Evolutionary conservation across 2,329 filamentous ascomycete genomes (phyloP).

Genomic region (Fusarium torreyae): DNA sequence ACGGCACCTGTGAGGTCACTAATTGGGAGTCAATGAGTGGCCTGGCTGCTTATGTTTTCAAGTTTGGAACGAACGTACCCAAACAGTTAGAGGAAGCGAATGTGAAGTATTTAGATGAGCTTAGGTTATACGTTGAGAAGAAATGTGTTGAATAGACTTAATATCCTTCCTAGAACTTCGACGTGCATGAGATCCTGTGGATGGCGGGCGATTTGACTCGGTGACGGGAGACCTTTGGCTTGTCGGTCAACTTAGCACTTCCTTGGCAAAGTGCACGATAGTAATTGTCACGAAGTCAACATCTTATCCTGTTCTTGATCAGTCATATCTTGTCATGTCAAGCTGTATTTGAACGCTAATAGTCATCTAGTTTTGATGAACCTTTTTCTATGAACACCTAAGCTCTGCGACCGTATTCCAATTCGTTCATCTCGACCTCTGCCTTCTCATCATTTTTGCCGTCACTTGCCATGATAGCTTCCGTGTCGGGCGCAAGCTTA

Average conservation of each 20-base stretch:
- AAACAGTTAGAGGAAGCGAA: neutral
- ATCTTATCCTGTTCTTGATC: no score
- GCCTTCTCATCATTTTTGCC: constrained; percentile 27
- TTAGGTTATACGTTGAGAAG: neutral
- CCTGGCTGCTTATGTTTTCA: neutral
- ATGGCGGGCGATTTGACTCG: no score
- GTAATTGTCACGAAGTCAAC: no score
- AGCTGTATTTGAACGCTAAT: no score
- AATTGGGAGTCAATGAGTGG: constrained; percentile 7
- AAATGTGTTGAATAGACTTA: neutral
- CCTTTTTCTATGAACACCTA: neutral
- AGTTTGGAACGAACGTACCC: neutral
- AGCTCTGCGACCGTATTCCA: neutral
- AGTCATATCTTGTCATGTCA: no score
- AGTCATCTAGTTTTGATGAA: no score
- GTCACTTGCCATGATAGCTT: constrained; percentile 20
- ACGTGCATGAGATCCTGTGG: no score
- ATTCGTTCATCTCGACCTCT: constrained; percentile 1
- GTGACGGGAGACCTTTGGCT: no score
- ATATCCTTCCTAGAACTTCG: no score
- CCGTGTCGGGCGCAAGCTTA: constrained; percentile 19
- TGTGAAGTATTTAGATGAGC: neutral
- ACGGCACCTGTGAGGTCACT: neutral
- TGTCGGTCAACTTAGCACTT: no score
- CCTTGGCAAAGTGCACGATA: no score